phyloP scores from a whole-genome alignment of 345 rosid species.

The thale cress (Arabidopsis thaliana) region DNA sequence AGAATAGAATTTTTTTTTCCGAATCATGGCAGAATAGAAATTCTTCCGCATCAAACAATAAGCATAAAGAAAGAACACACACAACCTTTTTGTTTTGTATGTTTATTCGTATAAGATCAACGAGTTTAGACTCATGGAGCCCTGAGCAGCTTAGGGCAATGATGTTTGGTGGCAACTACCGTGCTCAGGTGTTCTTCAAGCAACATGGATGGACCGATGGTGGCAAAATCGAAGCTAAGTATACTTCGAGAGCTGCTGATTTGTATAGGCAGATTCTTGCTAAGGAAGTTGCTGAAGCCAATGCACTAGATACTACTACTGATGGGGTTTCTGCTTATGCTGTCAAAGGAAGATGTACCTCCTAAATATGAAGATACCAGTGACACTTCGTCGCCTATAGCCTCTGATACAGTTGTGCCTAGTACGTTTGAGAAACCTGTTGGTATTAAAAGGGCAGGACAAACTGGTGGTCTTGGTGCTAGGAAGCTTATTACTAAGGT shows the following conservation, averaged over 20 bases:
- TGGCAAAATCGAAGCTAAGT: constrained; percentile 93
- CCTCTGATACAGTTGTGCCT: constrained; percentile 53
- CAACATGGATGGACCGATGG: constrained; percentile 99
- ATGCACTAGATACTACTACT: constrained; percentile 58
- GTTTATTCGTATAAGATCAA: too few species aligned
- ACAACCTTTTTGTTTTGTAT: too few species aligned
- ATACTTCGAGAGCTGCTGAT: constrained; percentile 97
- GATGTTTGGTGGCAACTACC: constrained; percentile 93
- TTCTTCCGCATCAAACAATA: too few species aligned
- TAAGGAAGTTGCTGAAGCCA: constrained; percentile 91
- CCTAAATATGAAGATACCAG: constrained; percentile 57
- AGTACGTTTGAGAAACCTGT: constrained; percentile 84
- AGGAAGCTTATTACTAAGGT: constrained; percentile 90
- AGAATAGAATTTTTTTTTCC: too few species aligned
- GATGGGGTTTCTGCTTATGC: constrained; percentile 57
- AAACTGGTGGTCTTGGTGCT: constrained; percentile 94
- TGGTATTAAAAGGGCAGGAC: constrained; percentile 77
- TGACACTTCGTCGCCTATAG: constrained; percentile 59
- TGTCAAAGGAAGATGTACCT: constrained; percentile 55
- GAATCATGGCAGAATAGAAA: too few species aligned
- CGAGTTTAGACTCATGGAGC: constrained; percentile 95
- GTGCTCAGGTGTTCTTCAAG: constrained; percentile 94
- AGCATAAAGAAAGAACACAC: too few species aligned
- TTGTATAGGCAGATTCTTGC: constrained; percentile 85
- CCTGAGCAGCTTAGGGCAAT: constrained; percentile 86